Base-by-base conservation (phyloP, 306 rosid species). In the Morella rubra region DNA sequence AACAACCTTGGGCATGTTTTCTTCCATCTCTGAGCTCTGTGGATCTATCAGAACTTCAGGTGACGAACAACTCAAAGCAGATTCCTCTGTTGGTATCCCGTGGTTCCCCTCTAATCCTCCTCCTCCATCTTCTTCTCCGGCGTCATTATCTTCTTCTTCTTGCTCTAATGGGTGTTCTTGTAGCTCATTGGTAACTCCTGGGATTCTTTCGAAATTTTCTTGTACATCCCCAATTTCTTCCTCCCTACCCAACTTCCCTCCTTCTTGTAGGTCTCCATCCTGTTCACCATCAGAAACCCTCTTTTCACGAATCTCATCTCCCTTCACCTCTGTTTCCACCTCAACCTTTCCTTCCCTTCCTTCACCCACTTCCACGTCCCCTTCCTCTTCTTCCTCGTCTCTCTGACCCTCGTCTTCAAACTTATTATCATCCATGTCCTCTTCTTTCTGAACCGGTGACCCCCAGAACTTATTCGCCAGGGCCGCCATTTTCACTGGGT, bases 401-500 rank as follows among this genome's bases (percentile, higher is more conserved):
- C 67, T 8, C 40, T 76, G 73, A 0, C 75, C 70, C 12, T 53
- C 72, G 14, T 82, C 80, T 7, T 54, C 80, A 24, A 37, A 77
- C 1, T 27, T 85, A 45, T 52, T 69, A 11, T 68, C 71, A 19
- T 75, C 44, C 20, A 45, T 45, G 0, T 77, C 79, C 70, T 74
- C 81, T 44, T 67, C 72, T 80, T 82, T 84, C 5, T 71, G 80
- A 70, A 71, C 27, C 1, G 27, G 27, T 24, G 27, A 24, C 27
- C 27, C 92, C 89, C 89, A 95, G 49, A 95, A 89, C 5, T 92
- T 69, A 46, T 87, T 90, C 4, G 96, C 96, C 32, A 95, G 85
- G 66, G 94, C 97, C 3, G 97, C 99, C 99, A 92, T 88, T 82
- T 89, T 95, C 46, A 92, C 97, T 47, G 99, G 99, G 85, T 95